Evolutionary conservation across 192 early-diverging fungal genomes (phyloP), one percentile per base, ranked within the genome.

Genomic region (Mortierella antarctica): DNA sequence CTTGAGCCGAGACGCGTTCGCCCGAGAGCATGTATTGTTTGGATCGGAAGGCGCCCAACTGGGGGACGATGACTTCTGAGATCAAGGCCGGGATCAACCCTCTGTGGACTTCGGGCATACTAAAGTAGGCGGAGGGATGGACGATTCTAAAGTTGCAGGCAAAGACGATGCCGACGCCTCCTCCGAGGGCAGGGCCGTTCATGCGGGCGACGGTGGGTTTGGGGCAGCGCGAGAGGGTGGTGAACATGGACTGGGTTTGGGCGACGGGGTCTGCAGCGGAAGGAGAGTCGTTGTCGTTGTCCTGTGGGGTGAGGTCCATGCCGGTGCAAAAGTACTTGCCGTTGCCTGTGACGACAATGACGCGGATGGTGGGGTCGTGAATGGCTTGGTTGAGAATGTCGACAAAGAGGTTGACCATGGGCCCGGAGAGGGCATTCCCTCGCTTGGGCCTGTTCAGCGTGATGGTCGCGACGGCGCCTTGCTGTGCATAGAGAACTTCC

Each of bases 271-370:
- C 62, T 12, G 59, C 41, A 3, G 64, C 55, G 15, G 67, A 70
- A 11, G 74, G 65, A 11, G 82, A 68, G 23, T 73, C 48, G 44
- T 44, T 57, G 31, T 31, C 31, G 31, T 31, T 31, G n/a, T 71
- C 75, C 44, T 82, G 67, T 8, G 62, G 45, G 9, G 81, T 79
- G 50, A 91, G 82, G 68, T 90, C 88, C 87, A 91, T 89, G 23
- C 90, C 90, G 10, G 89, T 88, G 58, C 89, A 90, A 79, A 91
- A 91, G 59, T 84, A 91, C 44, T 89, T 89, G 23, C 90, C 90
- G 40, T 83, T 75, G 6, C 88, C 90, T 6, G 90, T 89, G 52
- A 91, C 65, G 18, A 91, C 69, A 40, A 91, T 70, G 18, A 90
- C 82, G 42, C 89, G 83, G 13, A 90, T 76, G 6, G 67, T 42